Evolutionary conservation across 805 yeast species (phyloP).

Genomic region (Naumovozyma baii): DNA sequence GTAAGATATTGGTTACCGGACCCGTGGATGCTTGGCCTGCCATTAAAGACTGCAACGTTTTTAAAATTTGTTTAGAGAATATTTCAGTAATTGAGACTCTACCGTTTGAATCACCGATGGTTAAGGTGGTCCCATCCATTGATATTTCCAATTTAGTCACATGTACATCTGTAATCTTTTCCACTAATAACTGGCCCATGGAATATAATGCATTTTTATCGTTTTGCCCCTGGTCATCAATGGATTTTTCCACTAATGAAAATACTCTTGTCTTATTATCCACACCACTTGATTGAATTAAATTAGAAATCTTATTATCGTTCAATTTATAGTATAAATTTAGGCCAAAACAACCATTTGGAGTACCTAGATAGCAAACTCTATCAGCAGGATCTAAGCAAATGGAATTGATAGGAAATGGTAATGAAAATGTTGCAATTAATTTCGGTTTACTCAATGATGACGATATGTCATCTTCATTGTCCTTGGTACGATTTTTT

Average conservation of each 20-base stretch:
- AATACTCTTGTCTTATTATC: slow-evolving; percentile 28
- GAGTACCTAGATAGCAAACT: slow-evolving; percentile 58
- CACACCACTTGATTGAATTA: slow-evolving; percentile 38
- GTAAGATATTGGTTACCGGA: slow-evolving; percentile 20
- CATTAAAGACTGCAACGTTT: slow-evolving; percentile 35
- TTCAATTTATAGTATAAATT: slow-evolving; percentile 25
- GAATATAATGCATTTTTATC: slow-evolving; percentile 15
- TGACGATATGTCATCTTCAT: neutral
- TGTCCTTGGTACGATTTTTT: slow-evolving; percentile 22
- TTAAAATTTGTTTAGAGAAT: slow-evolving; percentile 56
- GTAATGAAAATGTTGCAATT: slow-evolving; percentile 64
- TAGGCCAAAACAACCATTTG: slow-evolving; percentile 39
- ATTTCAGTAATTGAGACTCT: slow-evolving; percentile 58
- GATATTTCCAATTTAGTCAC: slow-evolving; percentile 52
- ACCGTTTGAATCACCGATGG: slow-evolving; percentile 72
- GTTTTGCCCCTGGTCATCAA: slow-evolving; percentile 30
- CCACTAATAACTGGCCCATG: slow-evolving; percentile 22
- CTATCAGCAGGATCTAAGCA: slow-evolving; percentile 74
- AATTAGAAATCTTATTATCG: slow-evolving; percentile 37
- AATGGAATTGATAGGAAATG: slow-evolving; percentile 46
- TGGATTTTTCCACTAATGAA: slow-evolving; percentile 38
- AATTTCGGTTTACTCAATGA: slow-evolving; percentile 24
- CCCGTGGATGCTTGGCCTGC: slow-evolving; percentile 19
- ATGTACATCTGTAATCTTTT: slow-evolving; percentile 17
- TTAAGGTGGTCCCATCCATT: slow-evolving; percentile 62